Conservation (phyloP, 192 early-diverging fungal species). For the Coemansia sp. region DNA sequence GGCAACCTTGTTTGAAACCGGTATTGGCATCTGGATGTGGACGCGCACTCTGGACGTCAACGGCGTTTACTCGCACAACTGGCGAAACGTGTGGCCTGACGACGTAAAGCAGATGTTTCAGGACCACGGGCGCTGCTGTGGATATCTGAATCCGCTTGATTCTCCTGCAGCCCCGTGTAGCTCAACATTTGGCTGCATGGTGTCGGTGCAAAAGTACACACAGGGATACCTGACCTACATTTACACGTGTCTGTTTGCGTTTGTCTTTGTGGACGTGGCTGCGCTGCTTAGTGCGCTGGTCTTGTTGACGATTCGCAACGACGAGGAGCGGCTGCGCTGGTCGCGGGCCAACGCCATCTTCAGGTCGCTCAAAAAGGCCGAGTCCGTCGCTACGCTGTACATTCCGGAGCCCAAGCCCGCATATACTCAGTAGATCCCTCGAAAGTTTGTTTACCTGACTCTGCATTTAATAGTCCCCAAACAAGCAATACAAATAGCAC, state of each 20-base stretch:
- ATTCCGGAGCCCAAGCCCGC: neutral
- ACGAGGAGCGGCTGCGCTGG: conserved; percentile 47
- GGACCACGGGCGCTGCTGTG: conserved; percentile 30
- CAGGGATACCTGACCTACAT: conserved; percentile 27
- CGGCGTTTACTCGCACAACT: conserved; percentile 40
- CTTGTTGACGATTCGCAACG: conserved; percentile 36
- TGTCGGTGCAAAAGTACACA: conserved; percentile 35
- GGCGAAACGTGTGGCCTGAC: conserved; percentile 41
- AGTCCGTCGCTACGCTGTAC: neutral
- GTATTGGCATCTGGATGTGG: conserved; percentile 46
- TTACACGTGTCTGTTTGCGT: conserved; percentile 38
- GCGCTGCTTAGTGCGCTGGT: conserved; percentile 40
- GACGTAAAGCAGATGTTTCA: conserved; percentile 25
- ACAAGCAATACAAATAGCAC: too few relatives aligned
- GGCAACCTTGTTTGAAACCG: conserved; percentile 22
- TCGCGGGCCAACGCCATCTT: conserved; percentile 43
- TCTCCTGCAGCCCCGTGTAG: conserved; percentile 11
- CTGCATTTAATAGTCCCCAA: too few relatives aligned
- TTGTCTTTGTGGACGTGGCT: conserved; percentile 37
- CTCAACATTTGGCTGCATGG: conserved; percentile 31
- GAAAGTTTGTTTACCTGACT: neutral
- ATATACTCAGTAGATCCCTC: neutral
- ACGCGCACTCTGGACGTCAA: conserved; percentile 29
- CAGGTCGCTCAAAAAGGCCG: conserved; percentile 19
- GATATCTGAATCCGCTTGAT: conserved; percentile 36